A percentile compares a stretch with the other conserved stretches of the same genome.
These are phyloP conservation scores for Penicillium psychrofluorescens DNA, from an alignment of 495 filamentous ascomycete genomes.

Conservation along the genomic window DNA sequence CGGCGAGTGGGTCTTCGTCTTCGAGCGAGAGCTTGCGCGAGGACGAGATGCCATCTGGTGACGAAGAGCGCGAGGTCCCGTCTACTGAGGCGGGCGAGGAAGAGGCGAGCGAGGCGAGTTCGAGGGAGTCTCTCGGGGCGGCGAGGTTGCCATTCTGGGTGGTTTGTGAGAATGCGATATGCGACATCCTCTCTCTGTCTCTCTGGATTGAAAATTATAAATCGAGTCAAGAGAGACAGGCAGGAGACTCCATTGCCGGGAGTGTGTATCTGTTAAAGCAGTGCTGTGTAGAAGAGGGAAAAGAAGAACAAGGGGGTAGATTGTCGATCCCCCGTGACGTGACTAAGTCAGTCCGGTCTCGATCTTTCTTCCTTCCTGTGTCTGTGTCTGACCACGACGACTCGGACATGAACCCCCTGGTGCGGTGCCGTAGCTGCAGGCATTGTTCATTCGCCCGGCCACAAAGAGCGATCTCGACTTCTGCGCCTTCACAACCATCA, in stretches of 20 bases:
- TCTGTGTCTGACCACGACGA: neutral
- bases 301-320: neutral
- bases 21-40: conserved; percentile 87
- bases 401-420: conserved; percentile 21
- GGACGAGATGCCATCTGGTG: conserved; percentile 77
- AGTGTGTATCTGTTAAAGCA: neutral
- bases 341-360: too few relatives aligned
- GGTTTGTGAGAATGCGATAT: conserved; percentile 21
- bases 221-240: neutral
- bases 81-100: conserved; percentile 46
- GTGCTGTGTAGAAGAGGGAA: too few relatives aligned
- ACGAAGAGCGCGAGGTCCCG: conserved; percentile 62
- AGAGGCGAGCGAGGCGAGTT: conserved; percentile 91
- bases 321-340: conserved; percentile 10
- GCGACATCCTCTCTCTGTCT: conserved; percentile 27
- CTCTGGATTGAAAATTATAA: neutral
- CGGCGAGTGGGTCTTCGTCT: conserved; percentile 71
- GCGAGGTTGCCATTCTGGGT: conserved; percentile 20
- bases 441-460: conserved; percentile 4
- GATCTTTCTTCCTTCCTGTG: neutral
- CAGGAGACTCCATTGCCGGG: conserved; percentile 14
- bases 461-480: conserved; percentile 17
- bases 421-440: conserved; percentile 10
- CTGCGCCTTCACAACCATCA: conserved; percentile 11
- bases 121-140: conserved; percentile 78